phyloP scores from a whole-genome alignment of 2,329 filamentous ascomycete species.

The Nigrograna mackinnonii region DNA sequence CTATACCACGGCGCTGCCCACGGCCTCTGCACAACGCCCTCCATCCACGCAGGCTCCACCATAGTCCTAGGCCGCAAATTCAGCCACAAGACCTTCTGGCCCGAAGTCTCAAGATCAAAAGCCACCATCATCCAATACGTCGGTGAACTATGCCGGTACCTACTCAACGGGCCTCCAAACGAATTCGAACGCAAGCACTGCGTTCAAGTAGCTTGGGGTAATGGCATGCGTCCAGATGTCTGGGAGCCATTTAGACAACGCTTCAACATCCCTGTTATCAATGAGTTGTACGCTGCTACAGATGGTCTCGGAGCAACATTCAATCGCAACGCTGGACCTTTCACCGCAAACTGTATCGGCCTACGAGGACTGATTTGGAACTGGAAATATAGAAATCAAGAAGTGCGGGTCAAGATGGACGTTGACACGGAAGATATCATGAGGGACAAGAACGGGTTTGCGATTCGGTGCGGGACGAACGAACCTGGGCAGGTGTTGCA shows the following conservation, averaged over 20 bases:
- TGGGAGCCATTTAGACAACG: slow-evolving; percentile 44
- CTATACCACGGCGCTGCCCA: slow-evolving; percentile 41
- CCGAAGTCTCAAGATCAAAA: slow-evolving; percentile 32
- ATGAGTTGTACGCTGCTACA: slow-evolving; percentile 45
- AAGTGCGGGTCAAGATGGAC: slow-evolving; percentile 42
- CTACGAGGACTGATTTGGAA: slow-evolving; percentile 40
- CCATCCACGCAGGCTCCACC: slow-evolving; percentile 34
- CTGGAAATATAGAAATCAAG: slow-evolving; percentile 25
- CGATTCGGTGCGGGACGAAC: slow-evolving; percentile 30
- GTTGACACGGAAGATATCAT: slow-evolving; percentile 42
- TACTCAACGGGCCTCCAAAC: slow-evolving; percentile 37
- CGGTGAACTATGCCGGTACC: slow-evolving; percentile 41
- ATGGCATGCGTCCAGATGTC: slow-evolving; percentile 47
- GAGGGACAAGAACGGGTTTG: slow-evolving; percentile 38
- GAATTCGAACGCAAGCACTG: slow-evolving; percentile 34
- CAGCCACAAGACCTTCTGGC: slow-evolving; percentile 42
- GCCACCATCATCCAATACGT: slow-evolving; percentile 42
- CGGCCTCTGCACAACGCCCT: slow-evolving; percentile 29
- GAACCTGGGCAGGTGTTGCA: slow-evolving; percentile 42
- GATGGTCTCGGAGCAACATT: slow-evolving; percentile 40
- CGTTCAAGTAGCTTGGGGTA: slow-evolving; percentile 41
- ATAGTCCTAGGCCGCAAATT: slow-evolving; percentile 35
- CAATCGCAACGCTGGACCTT: slow-evolving; percentile 36
- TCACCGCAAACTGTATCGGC: slow-evolving; percentile 36
- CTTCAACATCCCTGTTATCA: slow-evolving; percentile 42